Evolutionary conservation across 1,139 yeast species (phyloP), one percentile per base, ranked within the genome.

Genomic region (Hemisphaericaspora subhashii): DNA sequence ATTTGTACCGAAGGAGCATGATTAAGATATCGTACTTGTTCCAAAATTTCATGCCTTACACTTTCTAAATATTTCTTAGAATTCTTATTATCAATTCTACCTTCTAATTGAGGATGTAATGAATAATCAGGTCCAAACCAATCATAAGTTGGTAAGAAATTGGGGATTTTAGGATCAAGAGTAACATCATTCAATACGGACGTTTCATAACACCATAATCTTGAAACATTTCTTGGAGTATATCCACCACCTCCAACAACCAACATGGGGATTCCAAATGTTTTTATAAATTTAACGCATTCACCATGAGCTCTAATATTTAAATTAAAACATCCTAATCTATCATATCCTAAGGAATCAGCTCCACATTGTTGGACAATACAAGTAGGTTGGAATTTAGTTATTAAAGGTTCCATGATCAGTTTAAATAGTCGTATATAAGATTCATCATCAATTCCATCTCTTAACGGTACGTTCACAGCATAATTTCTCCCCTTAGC

Each of bases 231-330:
- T 52, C 97, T 77, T 39, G 96, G 96, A 0, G 98, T 92, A 61
- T 92, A 92, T 3, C 98, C 98, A 39, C 98, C 98, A 25, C 98
- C 98, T 20, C 98, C 98, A 11, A 92, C 66, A 10, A 92, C 96
- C 60, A 92, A 68, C 79, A 88, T 72, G 5, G 98, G 98, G 2
- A 92, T 69, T 5, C 90, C 89, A 60, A 90, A 90, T 16, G 90
- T 77, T 57, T 85, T 86, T 40, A 90, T 83, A 60, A 81, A 90
- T 48, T 82, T 80, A 24, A 90, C 95, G 67, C 98, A 92, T 58
- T 89, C 96, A 3, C 97, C 98, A 58, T 90, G 98, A 0, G 96
- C 98, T 36, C 79, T 73, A 57, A 90, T 89, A 47, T 90, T 88
- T 41, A 92, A 72, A 56, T 92, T 92, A 66, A 92, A 92, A 54